Evolutionary conservation across 176 grass and related monocot species (phyloP).

Genomic region (Aegilops sharonensis): DNA sequence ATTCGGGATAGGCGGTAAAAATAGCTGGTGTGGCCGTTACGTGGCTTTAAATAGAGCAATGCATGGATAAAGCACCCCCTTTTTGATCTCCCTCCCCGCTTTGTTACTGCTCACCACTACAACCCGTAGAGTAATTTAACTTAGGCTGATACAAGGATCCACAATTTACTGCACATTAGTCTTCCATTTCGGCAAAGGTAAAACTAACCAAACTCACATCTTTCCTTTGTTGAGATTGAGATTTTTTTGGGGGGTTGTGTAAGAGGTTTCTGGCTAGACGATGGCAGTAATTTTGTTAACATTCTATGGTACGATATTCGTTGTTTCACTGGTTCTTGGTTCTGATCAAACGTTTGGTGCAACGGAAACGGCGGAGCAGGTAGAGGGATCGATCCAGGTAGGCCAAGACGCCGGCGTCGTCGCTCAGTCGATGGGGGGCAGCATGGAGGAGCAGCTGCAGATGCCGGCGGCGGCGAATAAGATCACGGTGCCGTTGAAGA

Average conservation of each 20-base stretch:
- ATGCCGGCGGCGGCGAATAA: slow-evolving; percentile 20
- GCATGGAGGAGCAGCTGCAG: slow-evolving; percentile 38
- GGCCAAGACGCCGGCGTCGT: background rate
- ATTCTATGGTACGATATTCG: background rate
- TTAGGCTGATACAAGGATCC: slow-evolving; percentile 25
- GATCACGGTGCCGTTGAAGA: slow-evolving; percentile 30
- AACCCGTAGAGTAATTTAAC: slow-evolving; percentile 35
- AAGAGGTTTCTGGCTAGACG: background rate
- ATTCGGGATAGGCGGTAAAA: slow-evolving; percentile 35
- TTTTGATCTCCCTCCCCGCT: slow-evolving; percentile 25
- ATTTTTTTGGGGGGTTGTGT: background rate
- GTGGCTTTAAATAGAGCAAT: slow-evolving; percentile 31
- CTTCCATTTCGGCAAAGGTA: slow-evolving; percentile 13
- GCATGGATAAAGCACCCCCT: slow-evolving; percentile 15
- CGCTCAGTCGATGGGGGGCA: background rate
- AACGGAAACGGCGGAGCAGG: background rate
- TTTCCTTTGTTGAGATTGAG: background rate
- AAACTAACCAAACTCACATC: too few species aligned
- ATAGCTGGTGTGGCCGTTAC: slow-evolving; percentile 10
- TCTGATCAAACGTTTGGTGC: background rate
- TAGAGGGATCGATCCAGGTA: background rate
- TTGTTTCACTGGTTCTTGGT: background rate
- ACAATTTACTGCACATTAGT: slow-evolving; percentile 15
- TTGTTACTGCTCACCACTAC: slow-evolving; percentile 21
- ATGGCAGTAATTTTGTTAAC: background rate